These are phyloP conservation scores for Chaetomiaceae sp. DNA, from an alignment of 2,329 filamentous ascomycete species.

Conservation along the genomic window DNA sequence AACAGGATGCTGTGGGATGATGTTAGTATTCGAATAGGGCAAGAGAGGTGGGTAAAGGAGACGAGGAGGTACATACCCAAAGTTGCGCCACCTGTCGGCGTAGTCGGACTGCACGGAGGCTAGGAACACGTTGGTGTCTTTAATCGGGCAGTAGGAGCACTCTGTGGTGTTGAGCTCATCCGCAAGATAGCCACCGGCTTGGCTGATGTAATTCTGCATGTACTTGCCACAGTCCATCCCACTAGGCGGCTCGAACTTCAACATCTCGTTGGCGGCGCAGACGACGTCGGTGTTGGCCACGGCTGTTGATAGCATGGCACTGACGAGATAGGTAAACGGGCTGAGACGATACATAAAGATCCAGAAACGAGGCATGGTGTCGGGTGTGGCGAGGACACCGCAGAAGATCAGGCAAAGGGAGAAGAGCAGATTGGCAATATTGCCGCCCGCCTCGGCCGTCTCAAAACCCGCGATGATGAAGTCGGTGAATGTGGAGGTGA, in stretches of 20 bases:
- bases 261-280: conserved; percentile 67
- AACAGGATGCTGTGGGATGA: not conserved
- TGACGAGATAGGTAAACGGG: conserved; percentile 77
- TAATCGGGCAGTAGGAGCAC: conserved; percentile 55
- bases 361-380: conserved; percentile 68
- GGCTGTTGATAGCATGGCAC: conserved; percentile 65
- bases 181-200: conserved; percentile 50
- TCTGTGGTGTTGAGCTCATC: conserved; percentile 43
- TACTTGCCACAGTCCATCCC: conserved; percentile 59
- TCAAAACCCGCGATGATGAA: conserved; percentile 74
- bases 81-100: conserved; percentile 62
- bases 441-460: conserved; percentile 68
- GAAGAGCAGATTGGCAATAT: conserved; percentile 72
- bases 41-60: not conserved
- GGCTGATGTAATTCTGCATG: conserved; percentile 45
- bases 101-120: conserved; percentile 48
- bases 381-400: conserved; percentile 64
- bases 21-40: not conserved
- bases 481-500: conserved; percentile 75
- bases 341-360: conserved; percentile 79
- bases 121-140: conserved; percentile 50
- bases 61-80: conserved; percentile 37
- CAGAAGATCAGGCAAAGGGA: conserved; percentile 71
- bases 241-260: conserved; percentile 58
- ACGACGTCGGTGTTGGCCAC: conserved; percentile 61